Conservation (phyloP, 139 green algal species). For the Haematococcus lacustris region DNA sequence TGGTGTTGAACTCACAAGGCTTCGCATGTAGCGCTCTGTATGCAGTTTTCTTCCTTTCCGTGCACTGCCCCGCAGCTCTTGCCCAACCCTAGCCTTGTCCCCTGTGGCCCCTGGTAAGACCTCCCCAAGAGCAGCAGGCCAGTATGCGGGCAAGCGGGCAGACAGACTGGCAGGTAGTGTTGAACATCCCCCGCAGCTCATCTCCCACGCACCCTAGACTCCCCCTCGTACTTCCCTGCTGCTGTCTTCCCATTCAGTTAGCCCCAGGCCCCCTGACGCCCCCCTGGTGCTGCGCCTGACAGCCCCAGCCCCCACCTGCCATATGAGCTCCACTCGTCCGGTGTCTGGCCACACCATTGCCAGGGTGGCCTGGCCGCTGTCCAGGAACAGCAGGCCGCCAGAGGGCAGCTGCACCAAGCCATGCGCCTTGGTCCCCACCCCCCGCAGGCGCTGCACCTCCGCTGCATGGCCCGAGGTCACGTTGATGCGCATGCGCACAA, state of each 20-base stretch:
- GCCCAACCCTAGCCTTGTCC: not conserved
- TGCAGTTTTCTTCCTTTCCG: not conserved
- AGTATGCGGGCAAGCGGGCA: too few species aligned
- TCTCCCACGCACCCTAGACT: not conserved
- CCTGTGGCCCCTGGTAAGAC: too few species aligned
- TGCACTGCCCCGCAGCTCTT: not conserved
- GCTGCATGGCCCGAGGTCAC: not conserved
- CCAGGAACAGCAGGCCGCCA: slow-evolving; percentile 45
- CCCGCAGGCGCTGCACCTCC: slow-evolving; percentile 8
- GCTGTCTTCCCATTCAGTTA: not conserved
- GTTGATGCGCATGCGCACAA: slow-evolving; percentile 37
- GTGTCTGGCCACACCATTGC: slow-evolving; percentile 27
- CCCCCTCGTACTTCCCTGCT: not conserved
- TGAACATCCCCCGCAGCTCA: not conserved
- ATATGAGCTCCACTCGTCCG: too few species aligned
- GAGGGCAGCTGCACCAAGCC: slow-evolving; percentile 46
- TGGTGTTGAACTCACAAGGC: not conserved
- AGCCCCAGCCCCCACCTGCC: not conserved
- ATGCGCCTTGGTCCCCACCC: slow-evolving; percentile 56
- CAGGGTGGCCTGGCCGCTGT: slow-evolving; percentile 45
- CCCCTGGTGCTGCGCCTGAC: not conserved
- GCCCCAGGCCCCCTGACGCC: not conserved
- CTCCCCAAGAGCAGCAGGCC: too few species aligned
- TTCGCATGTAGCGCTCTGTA: not conserved
- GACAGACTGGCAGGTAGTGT: not conserved